Evolutionary conservation across 495 filamentous ascomycete genomes (phyloP).

Genomic region (Daldinia concentrica): DNA sequence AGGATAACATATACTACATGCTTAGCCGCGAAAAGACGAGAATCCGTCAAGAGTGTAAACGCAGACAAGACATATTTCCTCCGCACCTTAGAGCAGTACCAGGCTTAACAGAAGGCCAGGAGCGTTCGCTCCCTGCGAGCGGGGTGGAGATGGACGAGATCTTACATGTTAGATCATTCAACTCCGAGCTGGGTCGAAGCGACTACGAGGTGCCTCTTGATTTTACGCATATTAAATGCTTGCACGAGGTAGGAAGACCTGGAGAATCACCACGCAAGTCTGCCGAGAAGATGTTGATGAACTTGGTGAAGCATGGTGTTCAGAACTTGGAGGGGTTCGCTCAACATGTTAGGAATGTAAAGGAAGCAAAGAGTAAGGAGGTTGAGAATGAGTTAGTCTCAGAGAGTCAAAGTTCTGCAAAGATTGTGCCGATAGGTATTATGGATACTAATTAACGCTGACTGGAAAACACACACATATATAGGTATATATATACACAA

Average conservation of each 20-base stretch:
- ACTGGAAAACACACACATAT: too few relatives aligned
- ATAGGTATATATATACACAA: background rate
- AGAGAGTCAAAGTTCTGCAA: conserved; percentile 9
- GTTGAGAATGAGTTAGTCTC: conserved; percentile 8
- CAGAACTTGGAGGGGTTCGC: conserved; percentile 32
- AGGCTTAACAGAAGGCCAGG: conserved; percentile 22
- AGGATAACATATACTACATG: conserved; percentile 55
- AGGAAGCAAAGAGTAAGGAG: conserved; percentile 23
- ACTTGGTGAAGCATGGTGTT: conserved; percentile 30
- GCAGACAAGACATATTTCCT: conserved; percentile 25
- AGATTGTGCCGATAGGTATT: conserved; percentile 14
- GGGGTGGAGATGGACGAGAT: conserved; percentile 30
- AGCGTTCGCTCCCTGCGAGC: conserved; percentile 18
- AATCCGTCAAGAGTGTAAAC: conserved; percentile 33
- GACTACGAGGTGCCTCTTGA: conserved; percentile 21
- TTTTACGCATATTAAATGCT: conserved; percentile 22
- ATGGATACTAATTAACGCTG: conserved; percentile 32
- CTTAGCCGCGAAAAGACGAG: conserved; percentile 52
- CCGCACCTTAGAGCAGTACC: background rate
- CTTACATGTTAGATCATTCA: conserved; percentile 17
- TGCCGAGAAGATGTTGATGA: conserved; percentile 37
- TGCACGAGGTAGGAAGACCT: conserved; percentile 4
- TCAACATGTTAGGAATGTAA: conserved; percentile 12
- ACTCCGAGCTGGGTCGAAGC: conserved; percentile 10
- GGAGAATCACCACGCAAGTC: conserved; percentile 34